Conservation (phyloP, 305 asterid species). For the Fraxinus greggii region DNA sequence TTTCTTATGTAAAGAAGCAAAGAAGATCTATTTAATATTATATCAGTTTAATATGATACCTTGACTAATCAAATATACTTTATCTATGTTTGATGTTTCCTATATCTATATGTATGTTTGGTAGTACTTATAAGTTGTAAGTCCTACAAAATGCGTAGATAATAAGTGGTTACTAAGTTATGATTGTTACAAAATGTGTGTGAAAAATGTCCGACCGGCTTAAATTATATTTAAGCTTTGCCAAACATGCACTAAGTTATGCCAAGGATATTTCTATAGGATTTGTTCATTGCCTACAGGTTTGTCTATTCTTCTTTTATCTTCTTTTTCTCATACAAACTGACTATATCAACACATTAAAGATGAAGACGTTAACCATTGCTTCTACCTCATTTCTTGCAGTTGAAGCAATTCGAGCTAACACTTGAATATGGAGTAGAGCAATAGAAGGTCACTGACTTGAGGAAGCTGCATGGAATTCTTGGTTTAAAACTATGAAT, state of each 20-base stretch:
- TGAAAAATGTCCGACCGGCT: background rate
- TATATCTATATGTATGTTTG: background rate
- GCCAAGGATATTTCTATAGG: background rate
- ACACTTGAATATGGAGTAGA: slow-evolving; percentile 1
- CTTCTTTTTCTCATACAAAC: background rate
- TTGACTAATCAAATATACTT: background rate
- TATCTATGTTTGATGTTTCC: background rate
- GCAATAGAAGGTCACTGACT: slow-evolving; percentile 3
- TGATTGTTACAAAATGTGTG: background rate
- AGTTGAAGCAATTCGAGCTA: background rate
- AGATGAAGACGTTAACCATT: slow-evolving; percentile 1
- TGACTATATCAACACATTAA: background rate
- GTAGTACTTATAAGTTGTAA: background rate
- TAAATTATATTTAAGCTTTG: background rate
- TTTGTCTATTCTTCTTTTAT: background rate
- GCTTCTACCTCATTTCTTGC: background rate
- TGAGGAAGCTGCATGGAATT: slow-evolving; percentile 2
- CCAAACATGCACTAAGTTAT: background rate
- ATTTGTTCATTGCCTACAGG: background rate
- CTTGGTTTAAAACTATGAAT: slow-evolving; percentile 9
- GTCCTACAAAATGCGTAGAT: background rate
- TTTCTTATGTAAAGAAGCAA: background rate
- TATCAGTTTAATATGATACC: background rate
- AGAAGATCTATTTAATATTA: background rate
- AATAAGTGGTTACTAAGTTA: background rate